These are phyloP conservation scores for Salix brachista DNA, from an alignment of 345 rosid species.

Conservation along the genomic window DNA sequence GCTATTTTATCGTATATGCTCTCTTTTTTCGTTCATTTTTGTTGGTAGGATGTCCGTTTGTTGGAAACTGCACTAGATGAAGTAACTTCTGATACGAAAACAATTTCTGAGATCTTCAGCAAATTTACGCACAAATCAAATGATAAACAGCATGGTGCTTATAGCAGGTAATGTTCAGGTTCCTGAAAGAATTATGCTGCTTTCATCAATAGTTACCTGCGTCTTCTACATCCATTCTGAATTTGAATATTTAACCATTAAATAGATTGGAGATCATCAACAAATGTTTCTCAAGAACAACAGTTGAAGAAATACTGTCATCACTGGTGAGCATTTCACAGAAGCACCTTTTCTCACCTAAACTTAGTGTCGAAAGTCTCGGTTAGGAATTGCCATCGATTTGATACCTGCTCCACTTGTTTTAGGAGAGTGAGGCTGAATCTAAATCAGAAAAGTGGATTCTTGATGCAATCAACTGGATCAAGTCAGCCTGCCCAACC, in stretches of 20 bases:
- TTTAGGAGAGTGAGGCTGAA: slow-evolving; percentile 7
- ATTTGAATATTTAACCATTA: not conserved
- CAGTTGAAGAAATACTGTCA: slow-evolving; percentile 23
- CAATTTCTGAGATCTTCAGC: slow-evolving; percentile 1
- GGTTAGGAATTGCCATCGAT: not conserved
- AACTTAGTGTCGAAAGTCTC: not conserved
- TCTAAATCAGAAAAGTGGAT: slow-evolving; percentile 21
- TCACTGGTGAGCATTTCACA: slow-evolving; percentile 16
- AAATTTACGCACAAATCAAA: slow-evolving; percentile 6
- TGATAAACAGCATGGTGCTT: slow-evolving; percentile 13
- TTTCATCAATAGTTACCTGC: not conserved
- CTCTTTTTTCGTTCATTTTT: not conserved
- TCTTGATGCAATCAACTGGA: slow-evolving; percentile 11
- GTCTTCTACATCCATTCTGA: not conserved
- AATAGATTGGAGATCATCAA: slow-evolving; percentile 18
- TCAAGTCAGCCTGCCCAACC: slow-evolving; percentile 22
- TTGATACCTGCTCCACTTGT: not conserved
- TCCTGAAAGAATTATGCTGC: not conserved
- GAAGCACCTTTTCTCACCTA: not conserved
- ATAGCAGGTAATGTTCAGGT: slow-evolving; percentile 7
- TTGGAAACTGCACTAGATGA: slow-evolving; percentile 5
- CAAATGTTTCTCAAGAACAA: slow-evolving; percentile 23
- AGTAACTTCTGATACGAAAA: not conserved
- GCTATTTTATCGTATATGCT: not conserved
- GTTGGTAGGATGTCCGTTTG: not conserved